Base-by-base conservation (phyloP, 2,329 filamentous ascomycete genomes). In the Fusarium sublunatum region DNA sequence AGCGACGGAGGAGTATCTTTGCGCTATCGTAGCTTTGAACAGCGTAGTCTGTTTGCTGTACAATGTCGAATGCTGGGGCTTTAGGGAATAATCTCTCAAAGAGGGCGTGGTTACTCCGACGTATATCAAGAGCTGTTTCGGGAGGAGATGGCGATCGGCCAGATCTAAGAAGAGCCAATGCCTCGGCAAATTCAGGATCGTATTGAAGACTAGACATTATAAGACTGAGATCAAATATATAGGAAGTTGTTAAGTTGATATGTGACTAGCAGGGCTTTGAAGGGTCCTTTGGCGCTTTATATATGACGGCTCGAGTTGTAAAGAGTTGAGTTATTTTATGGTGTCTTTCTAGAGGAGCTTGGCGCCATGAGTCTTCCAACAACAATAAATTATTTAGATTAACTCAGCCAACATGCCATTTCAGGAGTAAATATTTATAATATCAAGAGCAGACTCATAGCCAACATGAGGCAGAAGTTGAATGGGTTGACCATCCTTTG, bases 161-260 rank as follows among this genome's bases (percentile, higher is more conserved):
- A 15, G 61, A 65, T 36, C 46, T 47, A 3, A 69, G 43, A 2
- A 54, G 54, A 24, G 40, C 61, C 11, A 69, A 40, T 11, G 50
- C 58, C 38, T 61, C 44, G 3, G 64, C 66, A 15, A 68, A 69
- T 19, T 65, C 66, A 8, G 46, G 8, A 12, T 69, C 67, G 10
- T 66, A 69, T 28, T 28, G 34, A 7, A 69, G 43, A n/a, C 43
- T 42, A 13, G 66, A 12, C 66, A 69, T 64, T 12, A 2, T 52
- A 10, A 25, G 2, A 28, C 19, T 11, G 13, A 34, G 38, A 12
- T 22, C 4, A 22, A n/a, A 13, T 22, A 35, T 29, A n/a, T 34
- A 15, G 9, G 19, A 25, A 34, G 3, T 42, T n/a, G 32, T n/a
- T 12, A 24, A 13, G 11, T 13, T 35, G 5, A 19, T 22, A 19